Percentiles rank a stretch among this genome's conserved stretches.
Conservation (phyloP, 2,329 filamentous ascomycete species). For the Acrocalymma vagum region DNA sequence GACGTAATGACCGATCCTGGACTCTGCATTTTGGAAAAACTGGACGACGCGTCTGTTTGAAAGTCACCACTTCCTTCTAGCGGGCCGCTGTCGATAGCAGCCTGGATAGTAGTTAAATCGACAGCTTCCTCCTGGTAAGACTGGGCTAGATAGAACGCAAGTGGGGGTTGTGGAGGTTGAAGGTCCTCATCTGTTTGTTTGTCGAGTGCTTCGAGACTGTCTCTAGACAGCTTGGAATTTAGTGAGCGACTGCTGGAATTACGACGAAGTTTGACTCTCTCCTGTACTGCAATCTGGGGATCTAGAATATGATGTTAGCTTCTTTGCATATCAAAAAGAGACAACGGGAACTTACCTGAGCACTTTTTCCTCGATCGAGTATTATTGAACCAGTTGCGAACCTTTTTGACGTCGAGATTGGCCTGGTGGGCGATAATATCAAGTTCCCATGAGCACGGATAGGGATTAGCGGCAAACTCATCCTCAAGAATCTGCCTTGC, state of each 20-base stretch:
- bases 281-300: constrained; percentile 1
- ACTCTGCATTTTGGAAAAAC: constrained; percentile 25
- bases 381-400: constrained; percentile 48
- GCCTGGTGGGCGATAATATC: constrained; percentile 47
- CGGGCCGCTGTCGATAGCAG: constrained; percentile 35
- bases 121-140: constrained; percentile 44
- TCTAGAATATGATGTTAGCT: constrained; percentile 22
- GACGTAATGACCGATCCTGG: constrained; percentile 41
- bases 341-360: constrained; percentile 23
- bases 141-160: constrained; percentile 44
- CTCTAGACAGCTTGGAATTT: constrained; percentile 34
- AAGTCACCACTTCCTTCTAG: constrained; percentile 29
- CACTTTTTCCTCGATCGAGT: constrained; percentile 41
- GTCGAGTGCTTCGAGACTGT: constrained; percentile 40
- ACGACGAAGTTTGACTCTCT: constrained; percentile 12
- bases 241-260: constrained; percentile 18
- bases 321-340: background rate
- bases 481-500: constrained; percentile 44
- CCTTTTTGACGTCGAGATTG: constrained; percentile 44
- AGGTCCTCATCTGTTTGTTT: constrained; percentile 25
- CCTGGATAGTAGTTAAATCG: constrained; percentile 35
- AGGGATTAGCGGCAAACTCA: constrained; percentile 44
- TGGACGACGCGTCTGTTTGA: constrained; percentile 33
- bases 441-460: constrained; percentile 45
- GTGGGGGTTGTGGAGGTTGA: constrained; percentile 37